Conservation (phyloP, 75 land plant species). For the Azolla pinnata region DNA sequence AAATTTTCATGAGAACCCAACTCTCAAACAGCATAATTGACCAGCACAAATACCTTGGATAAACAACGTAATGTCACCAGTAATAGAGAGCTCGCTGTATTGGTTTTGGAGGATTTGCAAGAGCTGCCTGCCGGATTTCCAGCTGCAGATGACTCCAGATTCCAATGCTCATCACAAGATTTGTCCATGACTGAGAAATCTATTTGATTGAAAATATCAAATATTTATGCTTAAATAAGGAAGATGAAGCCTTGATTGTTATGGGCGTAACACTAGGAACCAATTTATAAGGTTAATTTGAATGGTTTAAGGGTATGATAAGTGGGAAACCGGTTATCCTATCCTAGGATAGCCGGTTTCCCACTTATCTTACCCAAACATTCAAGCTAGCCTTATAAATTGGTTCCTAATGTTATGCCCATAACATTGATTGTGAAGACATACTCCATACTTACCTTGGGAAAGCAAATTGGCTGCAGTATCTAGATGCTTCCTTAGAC, state of each 20-base stretch:
- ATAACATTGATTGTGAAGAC: too few relatives aligned
- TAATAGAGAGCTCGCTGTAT: slow-evolving; percentile 31
- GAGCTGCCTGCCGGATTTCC: slow-evolving; percentile 41
- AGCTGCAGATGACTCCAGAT: slow-evolving; percentile 36
- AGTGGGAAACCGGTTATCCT: too few relatives aligned
- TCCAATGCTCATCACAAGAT: slow-evolving; percentile 57
- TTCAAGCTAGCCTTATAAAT: too few relatives aligned
- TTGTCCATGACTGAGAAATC: not conserved
- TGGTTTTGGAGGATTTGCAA: slow-evolving; percentile 18
- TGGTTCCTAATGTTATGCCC: too few relatives aligned
- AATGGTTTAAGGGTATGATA: too few relatives aligned
- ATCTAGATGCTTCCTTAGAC: slow-evolving; percentile 51
- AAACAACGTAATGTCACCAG: slow-evolving; percentile 44
- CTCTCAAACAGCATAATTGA: not conserved
- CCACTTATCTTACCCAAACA: too few relatives aligned
- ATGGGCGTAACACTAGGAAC: too few relatives aligned
- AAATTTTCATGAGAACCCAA: not conserved
- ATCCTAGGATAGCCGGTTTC: too few relatives aligned
- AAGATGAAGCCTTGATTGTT: too few relatives aligned
- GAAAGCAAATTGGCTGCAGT: slow-evolving; percentile 36
- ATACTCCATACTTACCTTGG: too few relatives aligned
- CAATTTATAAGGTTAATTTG: too few relatives aligned
- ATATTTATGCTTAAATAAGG: too few relatives aligned
- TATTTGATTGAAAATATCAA: not conserved
- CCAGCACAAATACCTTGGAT: slow-evolving; percentile 40